phyloP scores from a whole-genome alignment of 306 rosid species.

The Quercus mongolica region DNA sequence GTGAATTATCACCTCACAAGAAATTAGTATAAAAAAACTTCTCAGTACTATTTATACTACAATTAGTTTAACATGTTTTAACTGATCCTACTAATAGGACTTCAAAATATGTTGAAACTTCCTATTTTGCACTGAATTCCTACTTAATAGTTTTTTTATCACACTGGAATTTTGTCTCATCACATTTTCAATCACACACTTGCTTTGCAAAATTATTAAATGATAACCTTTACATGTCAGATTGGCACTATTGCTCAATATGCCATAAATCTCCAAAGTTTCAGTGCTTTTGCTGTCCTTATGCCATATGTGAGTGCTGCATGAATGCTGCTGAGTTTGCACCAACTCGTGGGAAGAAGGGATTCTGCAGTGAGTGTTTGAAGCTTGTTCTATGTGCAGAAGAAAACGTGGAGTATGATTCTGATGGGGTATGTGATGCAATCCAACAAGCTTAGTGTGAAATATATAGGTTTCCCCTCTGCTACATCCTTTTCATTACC shows the following conservation, averaged over 20 bases:
- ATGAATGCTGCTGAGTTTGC: conserved; percentile 29
- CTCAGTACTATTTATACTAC: not conserved
- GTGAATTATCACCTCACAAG: too few species aligned
- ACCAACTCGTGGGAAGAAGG: conserved; percentile 30
- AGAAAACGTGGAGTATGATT: conserved; percentile 39
- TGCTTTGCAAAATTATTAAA: not conserved
- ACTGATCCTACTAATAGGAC: not conserved
- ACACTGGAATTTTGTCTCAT: not conserved
- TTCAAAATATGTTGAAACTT: not conserved
- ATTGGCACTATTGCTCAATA: conserved; percentile 47
- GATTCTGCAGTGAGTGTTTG: conserved; percentile 56
- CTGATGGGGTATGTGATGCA: conserved; percentile 50
- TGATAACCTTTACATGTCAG: conserved; percentile 32
- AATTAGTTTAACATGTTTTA: not conserved
- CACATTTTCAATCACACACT: not conserved
- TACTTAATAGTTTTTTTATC: not conserved
- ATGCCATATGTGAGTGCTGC: conserved; percentile 48
- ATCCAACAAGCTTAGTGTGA: not conserved
- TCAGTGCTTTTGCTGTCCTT: conserved; percentile 60
- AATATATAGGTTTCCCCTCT: not conserved
- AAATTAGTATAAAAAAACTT: too few species aligned
- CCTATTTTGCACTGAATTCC: not conserved
- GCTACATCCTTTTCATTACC: not conserved
- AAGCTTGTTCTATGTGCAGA: conserved; percentile 50
- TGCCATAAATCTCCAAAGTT: conserved; percentile 41